A percentile compares a stretch with the other conserved stretches of the same genome.
Conservation (phyloP, 2,329 filamentous ascomycete genomes). For the Helminthosporium solani region DNA sequence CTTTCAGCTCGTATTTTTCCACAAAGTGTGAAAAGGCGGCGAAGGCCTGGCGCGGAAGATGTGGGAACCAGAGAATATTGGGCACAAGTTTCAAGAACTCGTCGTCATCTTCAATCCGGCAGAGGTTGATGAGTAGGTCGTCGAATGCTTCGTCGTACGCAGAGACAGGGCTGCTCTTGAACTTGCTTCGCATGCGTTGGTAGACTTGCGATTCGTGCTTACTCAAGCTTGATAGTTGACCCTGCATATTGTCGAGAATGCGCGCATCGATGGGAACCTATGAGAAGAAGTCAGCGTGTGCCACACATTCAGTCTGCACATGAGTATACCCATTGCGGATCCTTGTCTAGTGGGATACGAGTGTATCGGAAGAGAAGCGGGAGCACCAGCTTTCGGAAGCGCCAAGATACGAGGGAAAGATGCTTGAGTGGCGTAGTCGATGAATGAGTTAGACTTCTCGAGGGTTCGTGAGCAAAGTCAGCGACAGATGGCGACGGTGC, state of each 20-base stretch:
- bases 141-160: conserved; percentile 35
- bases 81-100: conserved; percentile 27
- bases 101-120: conserved; percentile 33
- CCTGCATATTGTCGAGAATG: conserved; percentile 37
- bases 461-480: conserved; percentile 38
- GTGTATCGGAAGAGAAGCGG: conserved; percentile 36
- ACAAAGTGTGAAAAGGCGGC: conserved; percentile 22
- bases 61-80: conserved; percentile 33
- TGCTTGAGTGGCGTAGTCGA: conserved; percentile 26
- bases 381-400: conserved; percentile 33
- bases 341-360: conserved; percentile 26
- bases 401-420: conserved; percentile 35
- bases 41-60: conserved; percentile 27
- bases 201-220: conserved; percentile 38
- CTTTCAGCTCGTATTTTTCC: conserved; percentile 22
- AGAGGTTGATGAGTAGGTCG: conserved; percentile 36
- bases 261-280: conserved; percentile 35
- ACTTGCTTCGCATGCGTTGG: conserved; percentile 33
- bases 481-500: conserved; percentile 31
- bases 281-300: no score
- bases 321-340: conserved; percentile 39
- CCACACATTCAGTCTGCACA: no score
- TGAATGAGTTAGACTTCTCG: conserved; percentile 24
- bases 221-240: conserved; percentile 30
- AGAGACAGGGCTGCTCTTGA: conserved; percentile 31